Conservation (phyloP, 176 grass and related monocot genomes). For the Secale cereale region DNA sequence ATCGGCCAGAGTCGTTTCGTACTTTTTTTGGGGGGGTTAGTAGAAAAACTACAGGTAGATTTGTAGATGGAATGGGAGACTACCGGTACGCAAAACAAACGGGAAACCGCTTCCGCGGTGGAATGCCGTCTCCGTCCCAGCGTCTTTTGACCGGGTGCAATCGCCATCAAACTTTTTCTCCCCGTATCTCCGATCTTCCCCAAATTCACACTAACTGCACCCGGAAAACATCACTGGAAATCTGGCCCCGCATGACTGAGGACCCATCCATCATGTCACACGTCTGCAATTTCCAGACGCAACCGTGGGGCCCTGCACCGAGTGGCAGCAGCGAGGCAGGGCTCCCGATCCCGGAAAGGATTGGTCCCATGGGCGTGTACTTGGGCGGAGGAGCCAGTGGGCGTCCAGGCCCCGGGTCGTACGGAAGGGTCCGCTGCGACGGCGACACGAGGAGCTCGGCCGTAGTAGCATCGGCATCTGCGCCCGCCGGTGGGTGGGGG, state of each 20-base stretch:
- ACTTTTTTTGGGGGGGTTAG: no score
- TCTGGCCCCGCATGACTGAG: accelerated
- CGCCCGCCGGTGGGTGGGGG: background rate
- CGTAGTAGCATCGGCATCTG: background rate
- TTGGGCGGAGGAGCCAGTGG: conserved; percentile 6
- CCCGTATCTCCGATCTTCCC: background rate
- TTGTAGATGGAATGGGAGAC: no score
- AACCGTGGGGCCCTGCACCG: background rate
- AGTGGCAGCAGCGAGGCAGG: background rate
- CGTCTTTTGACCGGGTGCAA: background rate
- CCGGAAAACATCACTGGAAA: background rate
- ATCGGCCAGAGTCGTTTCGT: no score
- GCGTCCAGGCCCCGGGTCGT: background rate
- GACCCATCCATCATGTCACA: background rate
- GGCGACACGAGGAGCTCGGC: conserved; percentile 16
- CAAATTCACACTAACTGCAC: no score
- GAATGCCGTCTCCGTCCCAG: background rate
- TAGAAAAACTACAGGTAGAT: no score
- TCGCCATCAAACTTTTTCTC: no score
- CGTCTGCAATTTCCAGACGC: no score
- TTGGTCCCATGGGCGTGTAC: conserved; percentile 13
- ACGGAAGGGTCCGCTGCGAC: background rate
- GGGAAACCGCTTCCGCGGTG: no score
- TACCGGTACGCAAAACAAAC: no score
- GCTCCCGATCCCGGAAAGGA: conserved; percentile 9